phyloP scores from a whole-genome alignment of 2,329 filamentous ascomycete species.

The Orbilia javanica region DNA sequence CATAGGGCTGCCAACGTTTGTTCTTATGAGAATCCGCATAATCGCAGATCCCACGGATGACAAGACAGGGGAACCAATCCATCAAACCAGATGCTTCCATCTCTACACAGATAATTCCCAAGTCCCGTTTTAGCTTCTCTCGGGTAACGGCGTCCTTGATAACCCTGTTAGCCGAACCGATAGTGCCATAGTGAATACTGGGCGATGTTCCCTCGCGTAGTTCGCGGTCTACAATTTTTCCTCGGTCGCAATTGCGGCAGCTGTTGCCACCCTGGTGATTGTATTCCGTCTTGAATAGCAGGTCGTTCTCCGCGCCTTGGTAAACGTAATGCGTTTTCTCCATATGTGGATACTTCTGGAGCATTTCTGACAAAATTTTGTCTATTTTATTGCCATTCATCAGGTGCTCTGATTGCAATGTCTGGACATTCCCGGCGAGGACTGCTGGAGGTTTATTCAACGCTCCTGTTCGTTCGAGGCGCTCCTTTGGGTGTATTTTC shows the following conservation, averaged over 20 bases:
- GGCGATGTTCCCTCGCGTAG: background rate
- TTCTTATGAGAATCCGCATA: constrained; percentile 45
- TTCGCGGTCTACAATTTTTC: background rate
- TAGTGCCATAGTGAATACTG: constrained; percentile 32
- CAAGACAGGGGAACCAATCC: constrained; percentile 31
- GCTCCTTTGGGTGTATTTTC: background rate
- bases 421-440: constrained; percentile 10
- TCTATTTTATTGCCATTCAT: constrained; percentile 14
- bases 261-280: background rate
- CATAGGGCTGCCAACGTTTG: constrained; percentile 44
- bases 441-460: constrained; percentile 37
- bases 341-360: background rate
- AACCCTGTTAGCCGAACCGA: constrained; percentile 26
- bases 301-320: constrained; percentile 29
- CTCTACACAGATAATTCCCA: constrained; percentile 34
- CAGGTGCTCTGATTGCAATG: constrained; percentile 18
- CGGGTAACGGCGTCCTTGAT: constrained; percentile 28
- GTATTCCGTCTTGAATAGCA: constrained; percentile 4
- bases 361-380: constrained; percentile 14
- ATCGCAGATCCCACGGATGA: constrained; percentile 40
- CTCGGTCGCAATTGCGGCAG: constrained; percentile 2
- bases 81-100: constrained; percentile 39
- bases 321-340: constrained; percentile 21
- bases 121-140: constrained; percentile 4
- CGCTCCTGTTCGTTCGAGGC: constrained; percentile 29